Base-by-base conservation (phyloP, 495 filamentous ascomycete species). In the Chlorociboria aeruginascens region DNA sequence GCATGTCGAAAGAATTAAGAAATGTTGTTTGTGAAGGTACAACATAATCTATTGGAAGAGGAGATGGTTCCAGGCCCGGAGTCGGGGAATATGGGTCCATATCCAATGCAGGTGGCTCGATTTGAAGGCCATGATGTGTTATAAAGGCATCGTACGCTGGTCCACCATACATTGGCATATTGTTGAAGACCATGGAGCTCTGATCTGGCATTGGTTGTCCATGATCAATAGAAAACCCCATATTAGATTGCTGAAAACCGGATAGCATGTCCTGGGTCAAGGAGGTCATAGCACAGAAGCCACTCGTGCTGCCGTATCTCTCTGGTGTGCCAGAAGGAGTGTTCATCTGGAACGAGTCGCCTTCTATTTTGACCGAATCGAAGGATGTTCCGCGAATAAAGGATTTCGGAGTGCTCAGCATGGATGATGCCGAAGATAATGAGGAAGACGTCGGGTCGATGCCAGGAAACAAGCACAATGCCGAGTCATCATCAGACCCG, bases 1-100 rank as follows among this genome's bases (percentile, higher is more conserved):
- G 9, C n/a, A 45, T 9, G 14, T 53, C 39, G 28, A 50, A 51
- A 7, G 34, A 12, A 16, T 57, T 41, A 4, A 43, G 30, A n/a
- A 53, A 57, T 0, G 48, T 53, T 12, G 47, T 57, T 33, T 55
- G 51, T 0, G 55, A 55, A n/a, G 55, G 55, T 28, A 46, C 35
- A 6, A 58, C 55, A 41, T 51, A 53, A 17, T 53, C 48, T 20
- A 43, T 32, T 9, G 50, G 45, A 3, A 16, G 9, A 13, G 17
- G 34, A 34, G 45, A 46, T 10, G 47, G 30, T 11, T 17, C 42
- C 8, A 34, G 8, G 28, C 34, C 12, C 30, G 49, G 45, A 11
- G 17, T 38, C n/a, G 43, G 29, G 1, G 43, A 52, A 16, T 25
- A 48, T 9, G 20, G 1, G 7, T 51, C 49, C 8, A 40, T 13